Evolutionary conservation across 2,329 filamentous ascomycete genomes (phyloP), one percentile per base, ranked within the genome.

Genomic region (Sporothrix sp.): DNA sequence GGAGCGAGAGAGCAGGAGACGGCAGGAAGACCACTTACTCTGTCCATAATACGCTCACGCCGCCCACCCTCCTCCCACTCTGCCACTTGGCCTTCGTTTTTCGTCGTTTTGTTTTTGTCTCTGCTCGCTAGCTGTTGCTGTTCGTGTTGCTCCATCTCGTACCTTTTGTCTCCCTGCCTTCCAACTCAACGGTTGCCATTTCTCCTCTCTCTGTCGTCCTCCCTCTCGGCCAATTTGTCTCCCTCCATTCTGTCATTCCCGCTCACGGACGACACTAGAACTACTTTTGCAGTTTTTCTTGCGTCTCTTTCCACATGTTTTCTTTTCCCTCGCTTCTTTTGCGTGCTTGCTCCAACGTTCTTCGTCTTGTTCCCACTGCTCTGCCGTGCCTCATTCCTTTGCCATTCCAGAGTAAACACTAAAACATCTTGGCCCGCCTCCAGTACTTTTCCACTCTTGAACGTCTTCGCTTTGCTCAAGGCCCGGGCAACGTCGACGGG

Each of bases 401-500:
- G 32, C 20, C 51, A 43, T 50, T 50, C 27, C 39, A 43, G 21
- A 46, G 23, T 25, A 47, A 47, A 42, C 21, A 28, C 16, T n/a
- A 20, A 38, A 44, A 44, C 48, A 56, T 44, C 36, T 37, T 51
- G 49, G 18, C 20, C 10, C 40, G 32, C 27, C 45, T n/a, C 36
- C 63, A 87, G 78, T 87, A 85, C 68, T 87, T 87, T 68, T 85
- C 83, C 28, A 82, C 79, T 7, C 72, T 84, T 56, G 84, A 88
- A 66, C 77, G 83, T 52, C 72, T 85, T 52, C 78, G 79, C 59
- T 79, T 87, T 62, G 76, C 76, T 46, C 79, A 81, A 32, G 60
- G 60, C 30, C 65, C 51, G 4, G 56, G 60, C 48, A 56, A 60
- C 8, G 61, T 66, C 20, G 62, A 66, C 54, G 63, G 62, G 45